Percentiles rank a stretch among this genome's conserved stretches.
phyloP scores from a whole-genome alignment of 139 green algal genomes.

The Desmodesmus armatus region DNA sequence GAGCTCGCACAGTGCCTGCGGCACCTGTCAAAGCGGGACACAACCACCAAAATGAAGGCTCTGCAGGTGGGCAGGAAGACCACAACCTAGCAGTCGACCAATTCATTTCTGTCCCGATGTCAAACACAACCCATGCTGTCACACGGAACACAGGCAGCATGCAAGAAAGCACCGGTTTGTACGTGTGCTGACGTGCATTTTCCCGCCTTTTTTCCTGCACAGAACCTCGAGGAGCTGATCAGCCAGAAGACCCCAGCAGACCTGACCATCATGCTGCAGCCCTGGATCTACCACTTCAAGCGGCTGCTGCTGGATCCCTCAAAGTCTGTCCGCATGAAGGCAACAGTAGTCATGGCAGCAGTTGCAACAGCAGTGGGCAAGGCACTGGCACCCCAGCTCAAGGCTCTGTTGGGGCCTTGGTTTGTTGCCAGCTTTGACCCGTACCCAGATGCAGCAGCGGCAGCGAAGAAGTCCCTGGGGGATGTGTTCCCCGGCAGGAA shows the following conservation, averaged over 20 bases:
- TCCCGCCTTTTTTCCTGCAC: background rate
- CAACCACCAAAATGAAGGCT: conserved; percentile 87
- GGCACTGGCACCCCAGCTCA: conserved; percentile 62
- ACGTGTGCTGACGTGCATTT: background rate
- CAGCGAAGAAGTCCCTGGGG: conserved; percentile 46
- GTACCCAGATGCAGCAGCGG: conserved; percentile 68
- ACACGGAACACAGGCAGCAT: too few species aligned
- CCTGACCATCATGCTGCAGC: conserved; percentile 60
- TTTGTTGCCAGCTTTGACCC: conserved; percentile 79
- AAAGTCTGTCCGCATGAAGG: conserved; percentile 72
- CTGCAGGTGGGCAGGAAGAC: conserved; percentile 66
- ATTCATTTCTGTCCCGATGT: too few species aligned
- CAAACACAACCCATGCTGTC: too few species aligned
- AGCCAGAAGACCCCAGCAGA: conserved; percentile 24
- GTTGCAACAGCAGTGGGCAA: conserved; percentile 58
- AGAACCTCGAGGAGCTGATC: conserved; percentile 63
- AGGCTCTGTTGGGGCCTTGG: conserved; percentile 71
- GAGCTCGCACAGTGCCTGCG: conserved; percentile 81
- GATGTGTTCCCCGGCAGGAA: conserved; percentile 65
- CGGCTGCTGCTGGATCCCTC: conserved; percentile 76
- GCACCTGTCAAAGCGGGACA: conserved; percentile 83
- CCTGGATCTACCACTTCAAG: conserved; percentile 80
- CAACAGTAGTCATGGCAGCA: conserved; percentile 55
- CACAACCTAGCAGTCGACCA: background rate
- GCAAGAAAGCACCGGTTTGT: background rate